phyloP scores from a whole-genome alignment of 2,329 filamentous ascomycete genomes.

The Sporothrix brasiliensis region DNA sequence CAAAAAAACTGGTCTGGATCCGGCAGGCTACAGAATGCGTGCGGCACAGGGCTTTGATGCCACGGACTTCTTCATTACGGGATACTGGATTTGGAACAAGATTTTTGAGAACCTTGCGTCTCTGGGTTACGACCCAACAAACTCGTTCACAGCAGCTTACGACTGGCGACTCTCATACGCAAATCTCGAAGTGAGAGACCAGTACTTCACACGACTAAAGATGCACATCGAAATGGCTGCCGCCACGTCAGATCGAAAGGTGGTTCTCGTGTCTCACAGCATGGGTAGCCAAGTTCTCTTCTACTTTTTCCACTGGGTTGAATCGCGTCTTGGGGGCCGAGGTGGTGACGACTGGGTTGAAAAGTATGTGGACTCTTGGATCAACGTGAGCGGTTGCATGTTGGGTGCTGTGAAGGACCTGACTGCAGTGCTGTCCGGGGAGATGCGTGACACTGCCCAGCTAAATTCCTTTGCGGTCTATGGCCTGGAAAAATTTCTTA shows the following conservation, averaged over 20 bases:
- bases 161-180: conserved; percentile 92
- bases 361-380: conserved; percentile 86
- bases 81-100: conserved; percentile 99
- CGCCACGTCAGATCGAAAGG: conserved; percentile 73
- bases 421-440: conserved; percentile 86
- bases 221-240: conserved; percentile 84
- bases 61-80: conserved; percentile 88
- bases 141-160: conserved; percentile 70
- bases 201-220: conserved; percentile 91
- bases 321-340: conserved; percentile 73
- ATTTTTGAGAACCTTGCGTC: conserved; percentile 96
- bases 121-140: conserved; percentile 89
- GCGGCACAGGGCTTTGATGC: conserved; percentile 97
- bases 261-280: conserved; percentile 86
- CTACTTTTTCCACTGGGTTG: conserved; percentile 78
- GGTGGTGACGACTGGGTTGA: conserved; percentile 91
- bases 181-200: conserved; percentile 87
- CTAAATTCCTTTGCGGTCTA: conserved; percentile 96
- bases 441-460: conserved; percentile 98
- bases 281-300: conserved; percentile 97
- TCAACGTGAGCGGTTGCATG: conserved; percentile 98
- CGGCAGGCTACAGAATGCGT: conserved; percentile 83
- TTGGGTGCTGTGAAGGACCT: conserved; percentile 89
- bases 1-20: conserved; percentile 86
- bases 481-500: conserved; percentile 92